These are phyloP conservation scores for Rhodosporidiobolus sp. DNA, from an alignment of 768 basidiomycete genomes.

Conservation along the genomic window DNA sequence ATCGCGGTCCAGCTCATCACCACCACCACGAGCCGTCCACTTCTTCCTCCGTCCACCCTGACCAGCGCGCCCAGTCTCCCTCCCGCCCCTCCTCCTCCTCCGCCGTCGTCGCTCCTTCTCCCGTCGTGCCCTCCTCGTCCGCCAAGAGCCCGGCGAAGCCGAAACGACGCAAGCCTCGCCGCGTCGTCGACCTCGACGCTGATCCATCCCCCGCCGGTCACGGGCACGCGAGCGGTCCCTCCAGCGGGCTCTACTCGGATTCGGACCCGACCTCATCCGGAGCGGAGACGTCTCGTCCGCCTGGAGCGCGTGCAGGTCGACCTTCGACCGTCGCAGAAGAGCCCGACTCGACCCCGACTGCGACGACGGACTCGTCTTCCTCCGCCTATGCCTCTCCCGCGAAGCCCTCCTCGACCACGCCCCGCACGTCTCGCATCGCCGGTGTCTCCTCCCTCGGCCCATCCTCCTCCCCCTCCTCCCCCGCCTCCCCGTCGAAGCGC, in stretches of 20 bases:
- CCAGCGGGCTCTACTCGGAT: background rate
- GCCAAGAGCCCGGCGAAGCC: conserved; percentile 47
- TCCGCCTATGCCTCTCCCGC: background rate
- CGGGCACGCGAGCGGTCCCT: too few relatives aligned
- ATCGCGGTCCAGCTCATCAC: background rate
- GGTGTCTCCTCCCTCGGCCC: conserved; percentile 27
- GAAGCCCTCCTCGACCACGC: conserved; percentile 12
- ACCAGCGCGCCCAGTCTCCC: background rate
- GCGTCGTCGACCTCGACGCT: conserved; percentile 73
- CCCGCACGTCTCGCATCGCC: background rate
- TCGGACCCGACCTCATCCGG: background rate
- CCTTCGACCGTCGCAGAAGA: background rate
- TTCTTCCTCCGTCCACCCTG: conserved; percentile 11
- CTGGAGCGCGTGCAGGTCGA: background rate
- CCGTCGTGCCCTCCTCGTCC: background rate
- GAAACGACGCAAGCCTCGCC: conserved; percentile 63
- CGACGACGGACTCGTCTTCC: background rate
- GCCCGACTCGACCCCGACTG: background rate
- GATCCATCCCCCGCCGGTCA: background rate
- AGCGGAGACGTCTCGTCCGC: background rate
- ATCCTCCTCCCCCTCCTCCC: conserved; percentile 46
- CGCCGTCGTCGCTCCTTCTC: background rate
- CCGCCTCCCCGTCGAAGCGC: conserved; percentile 50
- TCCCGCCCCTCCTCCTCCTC: background rate
- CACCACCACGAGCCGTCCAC: background rate